Conservation (phyloP, 352 stramenopile species). For the Phytophthora multivora region DNA sequence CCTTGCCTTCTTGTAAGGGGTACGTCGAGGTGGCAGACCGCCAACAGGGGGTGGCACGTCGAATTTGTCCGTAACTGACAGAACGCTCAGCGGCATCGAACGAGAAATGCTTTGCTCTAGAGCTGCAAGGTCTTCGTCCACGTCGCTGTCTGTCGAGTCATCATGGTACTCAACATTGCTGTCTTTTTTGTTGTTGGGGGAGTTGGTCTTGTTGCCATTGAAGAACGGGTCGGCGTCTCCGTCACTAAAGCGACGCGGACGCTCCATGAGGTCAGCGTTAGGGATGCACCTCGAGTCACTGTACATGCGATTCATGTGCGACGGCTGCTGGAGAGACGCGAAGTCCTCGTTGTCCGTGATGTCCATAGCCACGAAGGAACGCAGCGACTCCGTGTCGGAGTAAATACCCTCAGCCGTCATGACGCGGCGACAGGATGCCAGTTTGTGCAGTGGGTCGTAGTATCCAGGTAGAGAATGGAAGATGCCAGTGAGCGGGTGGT, state of each 20-base stretch:
- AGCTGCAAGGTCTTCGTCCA: constrained; percentile 29
- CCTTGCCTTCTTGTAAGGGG: constrained; percentile 42
- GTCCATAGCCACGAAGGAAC: constrained; percentile 81
- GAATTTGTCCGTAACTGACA: constrained; percentile 45
- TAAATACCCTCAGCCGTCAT: constrained; percentile 62
- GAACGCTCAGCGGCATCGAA: constrained; percentile 26
- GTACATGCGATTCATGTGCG: constrained; percentile 74
- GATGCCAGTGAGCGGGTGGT: constrained; percentile 86
- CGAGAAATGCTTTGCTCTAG: constrained; percentile 25
- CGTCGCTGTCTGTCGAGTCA: constrained; percentile 35
- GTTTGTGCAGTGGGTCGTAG: constrained; percentile 84
- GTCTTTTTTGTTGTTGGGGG: constrained; percentile 34
- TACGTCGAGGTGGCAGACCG: constrained; percentile 33
- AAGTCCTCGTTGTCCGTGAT: constrained; percentile 69
- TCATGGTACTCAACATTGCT: constrained; percentile 32
- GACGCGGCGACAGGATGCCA: constrained; percentile 69
- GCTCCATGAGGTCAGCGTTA: constrained; percentile 40
- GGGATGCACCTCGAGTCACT: constrained; percentile 61
- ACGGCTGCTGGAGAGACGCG: constrained; percentile 55
- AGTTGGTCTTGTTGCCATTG: constrained; percentile 32
- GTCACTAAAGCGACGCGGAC: constrained; percentile 81
- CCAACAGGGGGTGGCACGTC: constrained; percentile 35
- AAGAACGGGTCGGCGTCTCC: constrained; percentile 81
- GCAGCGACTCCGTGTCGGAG: constrained; percentile 77
- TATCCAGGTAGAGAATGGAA: constrained; percentile 88